Evolutionary conservation across 2,329 filamentous ascomycete genomes (phyloP), one percentile per base, ranked within the genome.

Genomic region (Fusarium nelsonii): DNA sequence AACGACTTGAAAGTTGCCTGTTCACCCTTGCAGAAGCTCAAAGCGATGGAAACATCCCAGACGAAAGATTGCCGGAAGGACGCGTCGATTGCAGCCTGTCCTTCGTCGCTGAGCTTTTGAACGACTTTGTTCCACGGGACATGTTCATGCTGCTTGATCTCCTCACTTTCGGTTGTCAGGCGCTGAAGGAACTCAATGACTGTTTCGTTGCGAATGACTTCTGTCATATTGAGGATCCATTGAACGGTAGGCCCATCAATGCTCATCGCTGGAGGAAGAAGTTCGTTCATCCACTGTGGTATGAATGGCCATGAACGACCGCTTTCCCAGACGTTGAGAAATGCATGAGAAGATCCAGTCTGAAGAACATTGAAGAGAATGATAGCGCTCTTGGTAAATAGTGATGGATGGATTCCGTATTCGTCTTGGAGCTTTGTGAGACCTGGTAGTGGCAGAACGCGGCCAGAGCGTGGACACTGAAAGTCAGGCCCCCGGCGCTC

Each of bases 271-370:
- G 77, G 77, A 3, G 79, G 79, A 1, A 81, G 75, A 4, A 72
- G 72, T 40, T 60, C 57, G 28, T 76, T 74, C 61, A 81, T 76
- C 78, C 79, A 81, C 7, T 52, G 48, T 0, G 79, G 79, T 0
- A 80, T 64, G 58, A 81, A 81, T 1, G 79, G 79, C 79, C 79
- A 81, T 3, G 77, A 75, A 7, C 79, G 74, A 1, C 73, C 76
- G 18, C 75, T 74, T 46, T 80, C 76, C 77, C 77, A 79, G 1
- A 75, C 74, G 32, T 60, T 78, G 69, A 81, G 78, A 2, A 80
- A 41, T 3, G 79, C 77, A 18, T 77, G 73, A 1, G 73, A 70
- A 0, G 73, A 69, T 1, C 74, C 71, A 2, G 79, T 81, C 41
- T 77, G 74, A 2, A 78, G 54, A 3, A 75, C 70, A 32, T 79